Base-by-base conservation (phyloP, 495 filamentous ascomycete species). In the Lasiosphaeria ovina region DNA sequence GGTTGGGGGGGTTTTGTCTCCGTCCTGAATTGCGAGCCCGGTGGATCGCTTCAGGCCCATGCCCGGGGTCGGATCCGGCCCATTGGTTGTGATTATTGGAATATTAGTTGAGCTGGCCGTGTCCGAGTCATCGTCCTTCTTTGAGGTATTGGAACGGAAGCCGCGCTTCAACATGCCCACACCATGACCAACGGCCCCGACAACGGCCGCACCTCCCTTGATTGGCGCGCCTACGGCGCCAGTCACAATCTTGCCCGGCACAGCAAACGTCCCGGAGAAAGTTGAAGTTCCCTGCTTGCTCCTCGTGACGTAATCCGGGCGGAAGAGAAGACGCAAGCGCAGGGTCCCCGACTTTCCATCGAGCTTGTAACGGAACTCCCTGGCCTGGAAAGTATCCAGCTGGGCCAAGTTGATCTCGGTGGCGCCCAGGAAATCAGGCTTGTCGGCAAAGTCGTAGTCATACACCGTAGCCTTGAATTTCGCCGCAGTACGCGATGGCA, bases 381-480 rank as follows among this genome's bases (percentile, higher is more conserved):
- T 77, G 4, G 81, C 80, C 69, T 79, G 79, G 77, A 97, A 96
- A 0, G 94, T 94, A 52, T 95, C 90, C n/a, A 98, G 81, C 57
- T 81, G 71, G 47, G 86, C 81, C 11, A 99, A 83, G 70, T 94
- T 85, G 65, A 99, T 92, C n/a, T 78, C 77, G 3, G 89, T 74
- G 49, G 79, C 80, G 42, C 93, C 92, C 10, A 99, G 76, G 67
- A 89, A 90, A 75, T 98, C 94, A 1, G 91, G 90, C 70, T 90
- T 91, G 72, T 92, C 90, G 54, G 87, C 92, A 77, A 96, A 91
- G 70, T 99, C 94, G 87, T 92, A 99, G 70, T 99, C 94, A 69
- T 88, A 94, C 6, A 97, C 84, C 48, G 89, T 87, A 58, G 92
- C 88, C 24, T 82, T 83, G 77, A 98, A 94, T 11, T 92, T 80